Conservation (phyloP, 345 rosid genomes). For the Gossypium sturtianum region DNA sequence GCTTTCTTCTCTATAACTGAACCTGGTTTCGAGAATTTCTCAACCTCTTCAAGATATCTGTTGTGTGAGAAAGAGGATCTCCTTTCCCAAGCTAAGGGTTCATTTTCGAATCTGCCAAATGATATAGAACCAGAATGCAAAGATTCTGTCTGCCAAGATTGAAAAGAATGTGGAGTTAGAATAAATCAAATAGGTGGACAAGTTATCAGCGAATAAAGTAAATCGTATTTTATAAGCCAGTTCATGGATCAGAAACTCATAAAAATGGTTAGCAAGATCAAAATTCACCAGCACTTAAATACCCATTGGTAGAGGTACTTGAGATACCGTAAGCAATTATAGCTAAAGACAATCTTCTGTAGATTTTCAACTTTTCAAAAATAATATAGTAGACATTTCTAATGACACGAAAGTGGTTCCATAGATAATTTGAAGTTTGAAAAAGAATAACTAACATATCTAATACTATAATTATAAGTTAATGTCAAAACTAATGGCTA, state of each 20-base stretch:
- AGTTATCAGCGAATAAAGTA: neutral
- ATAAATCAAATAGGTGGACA: neutral
- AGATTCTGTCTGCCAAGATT: conserved; percentile 47
- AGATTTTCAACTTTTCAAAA: neutral
- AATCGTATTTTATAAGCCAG: neutral
- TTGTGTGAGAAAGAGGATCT: conserved; percentile 87
- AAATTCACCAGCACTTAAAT: conserved; percentile 4
- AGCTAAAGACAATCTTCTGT: neutral
- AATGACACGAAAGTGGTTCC: neutral
- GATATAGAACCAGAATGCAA: conserved; percentile 81
- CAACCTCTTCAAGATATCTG: conserved; percentile 89
- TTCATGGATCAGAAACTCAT: neutral
- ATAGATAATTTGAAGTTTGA: neutral
- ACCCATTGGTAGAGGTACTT: neutral
- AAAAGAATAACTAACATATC: neutral
- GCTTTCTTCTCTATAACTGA: conserved; percentile 80
- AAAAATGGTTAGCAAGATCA: neutral
- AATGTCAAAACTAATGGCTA: neutral
- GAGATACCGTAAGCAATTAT: neutral
- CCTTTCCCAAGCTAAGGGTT: conserved; percentile 75
- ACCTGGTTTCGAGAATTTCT: conserved; percentile 78
- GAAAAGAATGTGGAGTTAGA: conserved; percentile 1
- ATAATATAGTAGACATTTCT: neutral
- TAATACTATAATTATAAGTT: neutral
- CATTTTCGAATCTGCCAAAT: conserved; percentile 87